These are phyloP conservation scores for Suhomyces kunorum DNA, from an alignment of 1,139 yeast genomes.

Conservation along the genomic window DNA sequence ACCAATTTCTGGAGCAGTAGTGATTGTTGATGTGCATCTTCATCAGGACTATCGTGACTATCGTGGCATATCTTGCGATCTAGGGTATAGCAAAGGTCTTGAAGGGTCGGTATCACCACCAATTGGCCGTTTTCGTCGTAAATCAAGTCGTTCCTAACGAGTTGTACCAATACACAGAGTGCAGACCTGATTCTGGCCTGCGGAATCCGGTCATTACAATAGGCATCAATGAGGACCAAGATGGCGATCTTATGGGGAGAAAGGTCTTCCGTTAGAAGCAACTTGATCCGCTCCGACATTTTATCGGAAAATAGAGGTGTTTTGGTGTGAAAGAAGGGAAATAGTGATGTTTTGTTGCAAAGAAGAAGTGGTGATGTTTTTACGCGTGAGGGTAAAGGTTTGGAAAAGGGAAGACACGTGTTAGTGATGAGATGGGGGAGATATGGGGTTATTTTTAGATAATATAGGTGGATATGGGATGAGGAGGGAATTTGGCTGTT, in stretches of 20 bases:
- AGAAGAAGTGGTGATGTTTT: not conserved
- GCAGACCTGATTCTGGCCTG: constrained; percentile 14
- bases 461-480: not conserved
- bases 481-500: no score
- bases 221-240: constrained; percentile 25
- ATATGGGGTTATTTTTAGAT: no score
- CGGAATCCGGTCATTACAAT: constrained; percentile 23
- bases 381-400: no score
- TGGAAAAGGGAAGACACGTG: no score
- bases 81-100: constrained; percentile 24
- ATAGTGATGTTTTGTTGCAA: not conserved
- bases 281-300: constrained; percentile 10
- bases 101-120: constrained; percentile 31
- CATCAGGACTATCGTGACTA: not conserved
- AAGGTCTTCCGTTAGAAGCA: constrained; percentile 34
- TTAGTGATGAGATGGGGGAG: no score
- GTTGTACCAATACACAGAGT: constrained; percentile 22
- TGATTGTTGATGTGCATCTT: constrained; percentile 7
- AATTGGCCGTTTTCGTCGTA: constrained; percentile 24
- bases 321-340: not conserved
- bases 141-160: constrained; percentile 30
- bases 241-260: constrained; percentile 40
- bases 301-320: not conserved
- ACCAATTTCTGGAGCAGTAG: constrained; percentile 15
- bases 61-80: constrained; percentile 3